These are phyloP conservation scores for Candida sp. DNA, from an alignment of 1,139 yeast genomes.

Conservation along the genomic window DNA sequence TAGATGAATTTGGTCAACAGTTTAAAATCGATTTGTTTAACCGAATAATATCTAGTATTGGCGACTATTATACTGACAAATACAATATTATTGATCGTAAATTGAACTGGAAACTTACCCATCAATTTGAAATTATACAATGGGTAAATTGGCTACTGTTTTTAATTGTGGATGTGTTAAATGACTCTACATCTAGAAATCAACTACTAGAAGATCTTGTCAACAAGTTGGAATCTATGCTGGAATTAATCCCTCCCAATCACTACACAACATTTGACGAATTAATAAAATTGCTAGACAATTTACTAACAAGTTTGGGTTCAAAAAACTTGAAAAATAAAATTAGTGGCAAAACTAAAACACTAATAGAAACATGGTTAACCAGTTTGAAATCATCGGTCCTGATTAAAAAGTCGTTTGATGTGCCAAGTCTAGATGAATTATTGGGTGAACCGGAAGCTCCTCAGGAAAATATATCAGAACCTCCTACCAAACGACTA, in stretches of 20 bases:
- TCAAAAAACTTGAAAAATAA: constrained; percentile 4
- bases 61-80: background rate
- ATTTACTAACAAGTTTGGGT: background rate
- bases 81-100: background rate
- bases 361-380: constrained; percentile 2
- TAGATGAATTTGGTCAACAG: constrained; percentile 24
- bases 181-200: background rate
- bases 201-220: background rate
- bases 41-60: constrained; percentile 1
- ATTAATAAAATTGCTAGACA: background rate
- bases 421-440: constrained; percentile 21
- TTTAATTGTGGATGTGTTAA: constrained; percentile 4
- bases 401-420: constrained; percentile 8
- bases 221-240: background rate
- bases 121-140: constrained; percentile 10
- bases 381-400: constrained; percentile 5
- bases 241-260: background rate
- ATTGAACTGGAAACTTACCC: background rate
- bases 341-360: constrained; percentile 1
- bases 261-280: background rate
- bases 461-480: background rate
- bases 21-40: constrained; percentile 15
- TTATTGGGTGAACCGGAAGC: constrained; percentile 12
- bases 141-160: constrained; percentile 16
- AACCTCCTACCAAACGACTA: constrained; percentile 3